A percentile compares a stretch with the other conserved stretches of the same genome.
Conservation (phyloP, 345 rosid genomes). For the Raphanus sativus region DNA sequence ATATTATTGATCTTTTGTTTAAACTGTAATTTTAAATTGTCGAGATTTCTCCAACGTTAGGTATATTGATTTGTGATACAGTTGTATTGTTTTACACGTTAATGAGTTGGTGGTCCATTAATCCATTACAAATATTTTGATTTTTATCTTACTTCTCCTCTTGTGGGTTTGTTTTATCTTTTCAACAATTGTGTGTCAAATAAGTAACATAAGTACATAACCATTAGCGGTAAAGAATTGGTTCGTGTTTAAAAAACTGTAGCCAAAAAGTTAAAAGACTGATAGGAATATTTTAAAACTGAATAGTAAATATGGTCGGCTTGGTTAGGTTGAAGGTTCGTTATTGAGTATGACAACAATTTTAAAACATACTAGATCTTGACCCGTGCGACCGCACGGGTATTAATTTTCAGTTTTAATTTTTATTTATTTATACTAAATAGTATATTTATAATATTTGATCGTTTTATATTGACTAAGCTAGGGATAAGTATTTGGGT, state of each 20-base stretch:
- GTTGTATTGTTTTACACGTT: slow-evolving; percentile 30
- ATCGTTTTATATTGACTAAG: too few relatives aligned
- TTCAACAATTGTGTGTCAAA: not conserved
- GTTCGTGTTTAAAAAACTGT: not conserved
- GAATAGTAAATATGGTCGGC: slow-evolving; percentile 14
- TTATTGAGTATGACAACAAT: not conserved
- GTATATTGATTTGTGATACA: slow-evolving; percentile 15
- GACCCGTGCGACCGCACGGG: too few relatives aligned
- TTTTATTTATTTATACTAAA: too few relatives aligned
- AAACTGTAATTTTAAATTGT: slow-evolving; percentile 12
- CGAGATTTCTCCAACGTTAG: slow-evolving; percentile 15
- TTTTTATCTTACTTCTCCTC: not conserved
- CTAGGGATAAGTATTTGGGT: too few relatives aligned
- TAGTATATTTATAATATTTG: too few relatives aligned
- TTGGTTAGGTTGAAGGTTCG: slow-evolving; percentile 7
- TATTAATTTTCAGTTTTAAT: too few relatives aligned
- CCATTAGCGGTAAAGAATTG: not conserved
- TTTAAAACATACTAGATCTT: not conserved
- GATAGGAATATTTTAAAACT: not conserved
- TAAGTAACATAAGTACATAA: not conserved
- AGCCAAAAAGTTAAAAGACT: not conserved
- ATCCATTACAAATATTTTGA: not conserved
- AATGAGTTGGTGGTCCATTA: not conserved
- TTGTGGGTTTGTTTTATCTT: not conserved
- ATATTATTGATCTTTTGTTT: not conserved